Base-by-base conservation (phyloP, 1,284 basidiomycete species). In the Pseudozyma sp. region DNA sequence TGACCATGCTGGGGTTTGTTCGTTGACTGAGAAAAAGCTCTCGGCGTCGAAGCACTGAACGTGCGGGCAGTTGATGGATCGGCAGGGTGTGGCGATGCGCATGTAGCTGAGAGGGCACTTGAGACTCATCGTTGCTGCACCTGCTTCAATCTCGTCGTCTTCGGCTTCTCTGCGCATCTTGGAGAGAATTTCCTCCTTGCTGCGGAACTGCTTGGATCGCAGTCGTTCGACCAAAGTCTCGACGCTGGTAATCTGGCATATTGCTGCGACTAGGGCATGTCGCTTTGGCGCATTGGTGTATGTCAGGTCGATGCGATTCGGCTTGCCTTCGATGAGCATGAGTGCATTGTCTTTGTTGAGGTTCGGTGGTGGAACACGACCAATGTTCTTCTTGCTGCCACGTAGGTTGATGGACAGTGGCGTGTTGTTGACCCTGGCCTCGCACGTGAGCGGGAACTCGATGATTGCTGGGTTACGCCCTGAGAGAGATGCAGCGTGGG, bases 31-130 rank as follows among this genome's bases (percentile, higher is more conserved):
- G 79, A 92, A 94, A 93, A 95, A 99, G 53, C 92, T 94, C 19
- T 89, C 89, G 0, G 95, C 95, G 85, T 99, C 97, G 85, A 99
- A 99, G 86, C 97, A 99, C 81, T 97, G 94, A 2, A 93, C 87
- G 85, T 99, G 97, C 21, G 92, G 90, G 83, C 97, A 99, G 70
- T 89, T 87, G 13, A 87, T 88, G 0, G 96, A 95, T 16, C 96
- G 92, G 82, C 93, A 92, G 2, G 97, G 96, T 0, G 90, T 92
- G 34, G 86, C 88, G 64, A 99, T 91, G 12, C 95, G 92, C 86
- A 92, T 90, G 82, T 93, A 97, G 54, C 93, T 95, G 62, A 99
- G 87, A 92, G 83, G 83, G 35, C 81, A 82, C 34, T 76, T 81
- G 13, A 84, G 67, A 14, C 73, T 77, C 58, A 84, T 70, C 3